Evolutionary conservation across 164 flowering plant genomes (phyloP).

Genomic region (Kalanchoe fedtschenkoi): DNA sequence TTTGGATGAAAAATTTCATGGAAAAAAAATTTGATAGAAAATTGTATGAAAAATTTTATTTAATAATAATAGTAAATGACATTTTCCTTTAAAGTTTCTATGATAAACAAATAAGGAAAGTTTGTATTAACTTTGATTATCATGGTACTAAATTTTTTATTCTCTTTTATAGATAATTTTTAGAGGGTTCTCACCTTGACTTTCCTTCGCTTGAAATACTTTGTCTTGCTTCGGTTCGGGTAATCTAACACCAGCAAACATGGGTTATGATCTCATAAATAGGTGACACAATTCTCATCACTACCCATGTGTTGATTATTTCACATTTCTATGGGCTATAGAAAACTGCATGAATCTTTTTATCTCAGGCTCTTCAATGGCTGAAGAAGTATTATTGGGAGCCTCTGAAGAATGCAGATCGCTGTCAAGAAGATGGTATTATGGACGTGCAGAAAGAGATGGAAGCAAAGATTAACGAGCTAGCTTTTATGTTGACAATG

Average conservation of each 20-base stretch:
- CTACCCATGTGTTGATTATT: too few species aligned
- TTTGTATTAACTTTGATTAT: background rate
- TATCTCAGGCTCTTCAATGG: constrained; percentile 77
- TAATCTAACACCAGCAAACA: constrained; percentile 12
- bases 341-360: background rate
- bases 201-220: constrained; percentile 68
- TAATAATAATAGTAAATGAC: too few species aligned
- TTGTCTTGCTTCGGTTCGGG: constrained; percentile 58
- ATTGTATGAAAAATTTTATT: too few species aligned
- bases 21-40: too few species aligned
- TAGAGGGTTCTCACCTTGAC: constrained; percentile 91
- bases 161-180: constrained; percentile 11
- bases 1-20: too few species aligned
- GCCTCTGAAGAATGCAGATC: constrained; percentile 58
- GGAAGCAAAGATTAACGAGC: constrained; percentile 36
- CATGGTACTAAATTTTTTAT: background rate
- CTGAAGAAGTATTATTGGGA: constrained; percentile 79
- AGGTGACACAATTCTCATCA: background rate
- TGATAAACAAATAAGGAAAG: too few species aligned
- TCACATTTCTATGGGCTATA: background rate
- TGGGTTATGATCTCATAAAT: background rate
- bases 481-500: constrained; percentile 29
- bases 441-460: constrained; percentile 41
- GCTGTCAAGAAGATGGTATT: constrained; percentile 21
- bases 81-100: too few species aligned